Conservation (phyloP, 1,139 yeast genomes). For the Arxiozyma slooffiae region DNA sequence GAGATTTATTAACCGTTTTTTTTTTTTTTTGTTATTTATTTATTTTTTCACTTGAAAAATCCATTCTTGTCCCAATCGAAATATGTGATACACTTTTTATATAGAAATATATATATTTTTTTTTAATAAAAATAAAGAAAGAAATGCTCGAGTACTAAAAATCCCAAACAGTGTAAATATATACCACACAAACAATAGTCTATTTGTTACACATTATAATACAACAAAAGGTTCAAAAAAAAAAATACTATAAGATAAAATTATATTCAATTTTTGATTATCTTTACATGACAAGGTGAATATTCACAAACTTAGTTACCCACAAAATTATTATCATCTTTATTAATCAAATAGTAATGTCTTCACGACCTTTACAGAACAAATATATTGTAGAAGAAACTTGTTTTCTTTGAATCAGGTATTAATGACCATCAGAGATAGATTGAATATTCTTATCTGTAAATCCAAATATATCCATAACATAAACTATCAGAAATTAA, state of each 20-base stretch:
- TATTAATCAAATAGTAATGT: constrained; percentile 27
- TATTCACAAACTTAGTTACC: constrained; percentile 9
- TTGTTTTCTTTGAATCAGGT: constrained; percentile 20
- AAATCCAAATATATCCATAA: constrained; percentile 1
- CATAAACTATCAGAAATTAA: constrained; percentile 13
- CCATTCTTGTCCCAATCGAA: background rate
- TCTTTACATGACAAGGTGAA: too few relatives aligned
- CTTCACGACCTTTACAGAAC: constrained; percentile 23
- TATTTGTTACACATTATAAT: too few relatives aligned
- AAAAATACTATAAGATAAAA: background rate
- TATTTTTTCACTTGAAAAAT: too few relatives aligned
- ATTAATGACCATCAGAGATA: constrained; percentile 10
- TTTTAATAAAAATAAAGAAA: too few relatives aligned
- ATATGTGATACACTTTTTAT: background rate
- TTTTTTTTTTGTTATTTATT: too few relatives aligned
- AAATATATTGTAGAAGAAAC: constrained; percentile 24
- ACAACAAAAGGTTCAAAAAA: background rate
- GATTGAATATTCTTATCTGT: constrained; percentile 13
- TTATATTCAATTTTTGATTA: too few relatives aligned
- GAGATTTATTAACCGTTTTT: background rate
- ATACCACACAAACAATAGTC: background rate
- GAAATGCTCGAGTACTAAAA: background rate
- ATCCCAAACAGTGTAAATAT: too few relatives aligned
- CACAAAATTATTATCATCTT: constrained; percentile 15
- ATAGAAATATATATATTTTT: too few relatives aligned